phyloP scores from a whole-genome alignment of 345 rosid genomes.

The Lepidium aucheri region DNA sequence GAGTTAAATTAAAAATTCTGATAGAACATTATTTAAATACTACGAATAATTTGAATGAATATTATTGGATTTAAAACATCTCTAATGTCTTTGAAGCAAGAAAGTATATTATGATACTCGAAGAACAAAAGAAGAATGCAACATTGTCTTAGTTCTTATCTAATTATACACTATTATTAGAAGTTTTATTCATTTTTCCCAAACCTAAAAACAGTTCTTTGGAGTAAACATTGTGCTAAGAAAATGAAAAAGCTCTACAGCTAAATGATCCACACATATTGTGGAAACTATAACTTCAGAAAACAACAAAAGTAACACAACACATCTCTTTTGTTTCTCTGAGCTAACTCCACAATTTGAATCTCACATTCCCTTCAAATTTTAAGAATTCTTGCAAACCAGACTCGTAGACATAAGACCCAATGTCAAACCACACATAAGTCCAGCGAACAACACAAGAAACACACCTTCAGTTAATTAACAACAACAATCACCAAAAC shows the following conservation, averaged over 20 bases:
- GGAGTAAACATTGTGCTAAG: not conserved
- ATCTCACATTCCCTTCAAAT: constrained; percentile 7
- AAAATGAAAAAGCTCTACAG: not conserved
- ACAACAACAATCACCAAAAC: too few species aligned
- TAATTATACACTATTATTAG: not conserved
- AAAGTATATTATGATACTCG: not conserved
- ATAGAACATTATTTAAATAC: too few species aligned
- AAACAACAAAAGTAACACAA: not conserved
- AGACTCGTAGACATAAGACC: constrained; percentile 98
- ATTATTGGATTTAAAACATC: too few species aligned
- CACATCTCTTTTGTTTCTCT: not conserved
- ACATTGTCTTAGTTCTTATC: not conserved
- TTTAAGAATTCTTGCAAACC: too few species aligned
- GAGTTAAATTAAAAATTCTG: too few species aligned
- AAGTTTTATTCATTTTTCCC: not conserved
- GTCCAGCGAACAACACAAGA: constrained; percentile 77
- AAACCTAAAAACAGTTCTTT: not conserved
- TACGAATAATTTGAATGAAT: too few species aligned
- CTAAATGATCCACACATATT: constrained; percentile 4
- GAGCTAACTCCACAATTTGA: not conserved
- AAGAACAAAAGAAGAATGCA: not conserved
- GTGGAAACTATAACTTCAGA: not conserved
- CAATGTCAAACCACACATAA: constrained; percentile 94
- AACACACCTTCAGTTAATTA: constrained; percentile 47
- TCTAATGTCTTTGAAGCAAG: not conserved